Evolutionary conservation across 225 moss, liverwort and hornwort species (phyloP), one percentile per base, ranked within the genome.

Genomic region (Neckera pumila): DNA sequence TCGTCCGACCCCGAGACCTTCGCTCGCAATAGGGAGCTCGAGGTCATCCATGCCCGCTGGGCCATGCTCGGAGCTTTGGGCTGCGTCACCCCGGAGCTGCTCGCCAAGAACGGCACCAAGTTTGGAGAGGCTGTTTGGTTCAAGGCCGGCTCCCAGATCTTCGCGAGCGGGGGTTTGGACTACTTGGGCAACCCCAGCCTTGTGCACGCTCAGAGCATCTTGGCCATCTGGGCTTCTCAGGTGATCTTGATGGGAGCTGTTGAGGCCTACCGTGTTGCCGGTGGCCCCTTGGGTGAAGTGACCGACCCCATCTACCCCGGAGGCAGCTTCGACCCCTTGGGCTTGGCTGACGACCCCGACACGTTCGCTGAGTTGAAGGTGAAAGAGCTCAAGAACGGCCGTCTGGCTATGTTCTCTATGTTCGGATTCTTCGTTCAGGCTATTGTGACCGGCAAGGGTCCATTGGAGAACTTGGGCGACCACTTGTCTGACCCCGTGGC

Each of bases 121-220:
- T 86, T 76, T 38, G 63, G 85, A 31, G 75, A 75, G 75, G 75
- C 75, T 75, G 75, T 75, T 1, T 92, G 90, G 92, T 92, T 92
- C 86, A 90, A 92, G 88, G 92, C 88, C 43, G 92, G 88, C 4
- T 70, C 88, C 4, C 90, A 90, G 86, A 90, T 92, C 86, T 92
- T 90, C 64, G 67, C 85, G 3, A 65, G 74, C 5, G 90, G 90
- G 85, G 85, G 85, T 1, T 21, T 85, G 63, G 85, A 85, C 85
- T 85, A 85, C 76, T 38, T 85, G 76, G 85, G 85, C 62, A 85
- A 85, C 85, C 21, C 92, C 57, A 90, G 85, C 87, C 86, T 95
- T 4, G 82, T 95, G 47, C 95, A 96, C 34, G 93, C 95, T 0
- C 95, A 96, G 93, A 96, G 95, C 89, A 96, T 96, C 56, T 21